These are phyloP conservation scores for Wickerhamiella shivajii DNA, from an alignment of 805 yeast genomes.

Conservation along the genomic window DNA sequence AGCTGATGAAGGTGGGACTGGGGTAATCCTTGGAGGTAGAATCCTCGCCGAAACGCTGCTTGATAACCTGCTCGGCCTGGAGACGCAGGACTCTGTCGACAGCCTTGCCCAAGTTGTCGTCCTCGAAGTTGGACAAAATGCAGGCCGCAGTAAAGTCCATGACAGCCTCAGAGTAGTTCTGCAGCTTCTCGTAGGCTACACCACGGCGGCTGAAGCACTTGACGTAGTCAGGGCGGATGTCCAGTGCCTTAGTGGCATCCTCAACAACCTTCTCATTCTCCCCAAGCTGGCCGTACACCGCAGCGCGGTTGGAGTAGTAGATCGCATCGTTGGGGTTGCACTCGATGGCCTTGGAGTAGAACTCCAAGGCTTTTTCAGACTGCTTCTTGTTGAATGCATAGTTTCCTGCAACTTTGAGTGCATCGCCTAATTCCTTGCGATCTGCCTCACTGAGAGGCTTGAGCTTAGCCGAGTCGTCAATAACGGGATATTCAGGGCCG, in stretches of 20 bases:
- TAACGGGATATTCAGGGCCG: slow-evolving; percentile 25
- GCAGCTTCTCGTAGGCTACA: slow-evolving; percentile 73
- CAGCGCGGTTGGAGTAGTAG: slow-evolving; percentile 89
- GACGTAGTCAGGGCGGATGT: slow-evolving; percentile 75
- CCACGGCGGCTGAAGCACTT: slow-evolving; percentile 92
- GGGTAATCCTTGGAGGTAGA: slow-evolving; percentile 44
- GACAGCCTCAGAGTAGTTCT: slow-evolving; percentile 68
- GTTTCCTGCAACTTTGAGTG: slow-evolving; percentile 85
- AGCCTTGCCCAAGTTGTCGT: slow-evolving; percentile 60
- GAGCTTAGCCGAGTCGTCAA: slow-evolving; percentile 19
- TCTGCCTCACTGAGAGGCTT: slow-evolving; percentile 16
- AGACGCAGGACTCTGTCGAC: slow-evolving; percentile 77
- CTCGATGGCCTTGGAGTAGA: slow-evolving; percentile 63
- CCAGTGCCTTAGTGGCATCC: slow-evolving; percentile 76
- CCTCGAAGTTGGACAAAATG: slow-evolving; percentile 68
- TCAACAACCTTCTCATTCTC: slow-evolving; percentile 72
- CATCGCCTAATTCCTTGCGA: slow-evolving; percentile 42
- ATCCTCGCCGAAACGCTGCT: slow-evolving; percentile 37
- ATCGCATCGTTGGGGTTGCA: slow-evolving; percentile 65
- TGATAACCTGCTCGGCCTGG: slow-evolving; percentile 54
- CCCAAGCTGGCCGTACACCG: slow-evolving; percentile 75
- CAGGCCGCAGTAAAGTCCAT: slow-evolving; percentile 83
- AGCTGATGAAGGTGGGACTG: slow-evolving; percentile 47
- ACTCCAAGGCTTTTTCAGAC: slow-evolving; percentile 60
- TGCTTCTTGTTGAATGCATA: slow-evolving; percentile 54